Base-by-base conservation (phyloP, 768 basidiomycete genomes). In the Boletus huronensis region DNA sequence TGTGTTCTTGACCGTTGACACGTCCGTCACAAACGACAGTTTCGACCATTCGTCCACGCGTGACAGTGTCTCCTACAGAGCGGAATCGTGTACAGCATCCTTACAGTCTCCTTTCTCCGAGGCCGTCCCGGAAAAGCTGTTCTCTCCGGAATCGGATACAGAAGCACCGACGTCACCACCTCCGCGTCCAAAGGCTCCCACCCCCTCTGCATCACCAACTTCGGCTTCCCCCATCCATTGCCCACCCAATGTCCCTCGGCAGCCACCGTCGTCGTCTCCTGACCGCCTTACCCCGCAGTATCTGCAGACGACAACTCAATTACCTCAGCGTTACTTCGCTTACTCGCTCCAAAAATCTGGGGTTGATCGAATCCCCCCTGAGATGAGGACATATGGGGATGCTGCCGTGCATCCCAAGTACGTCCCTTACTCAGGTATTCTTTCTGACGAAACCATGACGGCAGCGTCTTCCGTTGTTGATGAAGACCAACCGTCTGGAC, bases 241-340 rank as follows among this genome's bases (percentile, higher is more conserved):
- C 56, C 57, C 56, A 36, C 53, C 46, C 23, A 55, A 59, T 59
- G 9, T 54, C 62, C 60, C 40, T 52, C 49, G 55, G 57, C 62
- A 58, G 54, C 51, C 53, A 44, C 56, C 49, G 26, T 43, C 54
- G 38, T 47, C 55, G 40, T 59, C 61, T 44, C 55, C 46, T 54
- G 53, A 49, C 48, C 25, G 49, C 58, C 53, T 50, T 59, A 58
- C 63, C 63, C 67, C 65, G 55, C 65, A 59, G 56, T 58, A 57
- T 63, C 61, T 59, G 50, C 61, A 58, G 42, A 57, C 60, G 54
- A 52, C 47, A 28, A 28, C 61, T 46, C 68, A 45, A 70, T 68
- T 70, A 68, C 68, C 68, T 68, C 67, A 65, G 26, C 43, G 3
- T 42, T 10, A 16, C 49, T 57, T 58, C 53, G 63, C 60, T 50